Evolutionary conservation across 371 early-diverging fungal genomes (phyloP).

Genomic region (Saksenaea oblongispora): DNA sequence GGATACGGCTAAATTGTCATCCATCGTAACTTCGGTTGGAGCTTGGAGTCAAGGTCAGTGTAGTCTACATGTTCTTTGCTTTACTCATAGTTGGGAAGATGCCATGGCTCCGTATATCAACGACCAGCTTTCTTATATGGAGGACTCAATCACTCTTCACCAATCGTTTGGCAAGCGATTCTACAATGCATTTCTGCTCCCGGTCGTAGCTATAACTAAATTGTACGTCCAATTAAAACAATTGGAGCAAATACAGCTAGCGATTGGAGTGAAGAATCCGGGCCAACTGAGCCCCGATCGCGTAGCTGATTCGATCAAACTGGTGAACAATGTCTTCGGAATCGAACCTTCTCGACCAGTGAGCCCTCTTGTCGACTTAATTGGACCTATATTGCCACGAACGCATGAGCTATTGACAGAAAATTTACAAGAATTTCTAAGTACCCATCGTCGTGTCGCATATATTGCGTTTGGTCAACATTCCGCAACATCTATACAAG

Average conservation of each 20-base stretch:
- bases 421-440: conserved; percentile 16
- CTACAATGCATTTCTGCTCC: conserved; percentile 17
- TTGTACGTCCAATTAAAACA: neutral
- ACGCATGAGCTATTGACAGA: conserved; percentile 17
- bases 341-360: conserved; percentile 26
- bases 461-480: conserved; percentile 44
- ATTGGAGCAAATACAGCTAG: neutral
- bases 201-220: neutral
- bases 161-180: conserved; percentile 15
- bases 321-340: conserved; percentile 27
- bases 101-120: conserved; percentile 26
- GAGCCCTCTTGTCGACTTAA: conserved; percentile 29
- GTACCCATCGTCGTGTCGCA: conserved; percentile 17
- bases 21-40: neutral
- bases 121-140: neutral
- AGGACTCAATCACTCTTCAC: conserved; percentile 12
- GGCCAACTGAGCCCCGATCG: neutral
- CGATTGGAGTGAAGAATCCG: neutral
- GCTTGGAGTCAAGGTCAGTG: neutral
- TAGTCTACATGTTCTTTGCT: neutral
- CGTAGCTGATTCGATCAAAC: conserved; percentile 17
- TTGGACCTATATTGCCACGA: conserved; percentile 34
- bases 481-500: conserved; percentile 8
- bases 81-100: conserved; percentile 4
- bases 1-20: neutral